These are phyloP conservation scores for Alloteropsis semialata DNA, from an alignment of 176 grass and related monocot genomes.

Conservation along the genomic window DNA sequence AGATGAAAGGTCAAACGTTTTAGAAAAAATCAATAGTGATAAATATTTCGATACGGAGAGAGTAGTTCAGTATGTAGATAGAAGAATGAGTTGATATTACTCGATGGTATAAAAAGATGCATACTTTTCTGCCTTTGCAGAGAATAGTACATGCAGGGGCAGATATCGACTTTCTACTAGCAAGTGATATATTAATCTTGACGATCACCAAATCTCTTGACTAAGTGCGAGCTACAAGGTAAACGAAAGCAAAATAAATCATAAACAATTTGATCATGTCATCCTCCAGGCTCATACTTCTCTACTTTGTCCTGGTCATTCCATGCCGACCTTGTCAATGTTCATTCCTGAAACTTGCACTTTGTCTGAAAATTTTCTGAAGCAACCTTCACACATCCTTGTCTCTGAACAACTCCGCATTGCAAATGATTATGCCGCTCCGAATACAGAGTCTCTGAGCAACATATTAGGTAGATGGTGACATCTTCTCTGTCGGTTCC, in stretches of 20 bases:
- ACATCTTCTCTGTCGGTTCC: slow-evolving; percentile 12
- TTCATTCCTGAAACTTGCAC: neutral
- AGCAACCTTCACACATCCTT: neutral
- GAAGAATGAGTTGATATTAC: neutral
- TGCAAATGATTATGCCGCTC: neutral
- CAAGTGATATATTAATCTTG: neutral
- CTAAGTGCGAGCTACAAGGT: neutral
- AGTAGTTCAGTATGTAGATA: no score
- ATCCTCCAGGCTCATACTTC: neutral
- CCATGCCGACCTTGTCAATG: neutral
- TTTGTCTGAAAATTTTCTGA: neutral
- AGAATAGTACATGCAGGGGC: neutral
- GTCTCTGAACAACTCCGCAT: neutral
- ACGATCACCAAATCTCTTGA: neutral
- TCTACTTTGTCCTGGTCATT: slow-evolving; percentile 20
- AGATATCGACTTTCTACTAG: neutral
- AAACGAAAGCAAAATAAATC: slow-evolving; percentile 7
- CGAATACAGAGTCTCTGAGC: neutral
- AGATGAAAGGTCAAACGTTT: no score
- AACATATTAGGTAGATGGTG: neutral
- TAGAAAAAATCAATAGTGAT: no score
- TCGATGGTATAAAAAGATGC: neutral
- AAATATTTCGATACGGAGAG: no score
- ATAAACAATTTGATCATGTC: neutral
- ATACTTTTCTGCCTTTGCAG: neutral